Percentiles rank a stretch among this genome's conserved stretches.
Evolutionary conservation across 129 eudicot species (phyloP).

Genomic region (Escallonia rubra): DNA sequence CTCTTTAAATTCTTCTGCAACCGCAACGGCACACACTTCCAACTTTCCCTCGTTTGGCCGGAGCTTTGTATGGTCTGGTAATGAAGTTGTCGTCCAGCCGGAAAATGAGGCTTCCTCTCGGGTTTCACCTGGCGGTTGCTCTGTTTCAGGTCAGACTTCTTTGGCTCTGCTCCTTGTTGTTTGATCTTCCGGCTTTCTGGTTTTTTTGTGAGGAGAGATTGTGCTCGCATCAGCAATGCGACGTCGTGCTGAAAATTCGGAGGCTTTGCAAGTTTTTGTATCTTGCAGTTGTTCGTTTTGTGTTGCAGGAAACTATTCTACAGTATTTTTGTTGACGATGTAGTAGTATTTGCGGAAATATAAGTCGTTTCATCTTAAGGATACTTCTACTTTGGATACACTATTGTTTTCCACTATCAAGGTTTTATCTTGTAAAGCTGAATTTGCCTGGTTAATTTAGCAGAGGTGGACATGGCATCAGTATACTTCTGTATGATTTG

Average conservation of each 20-base stretch:
- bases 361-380: no score
- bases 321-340: no score
- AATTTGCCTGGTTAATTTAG: no score
- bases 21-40: neutral
- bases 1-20: neutral
- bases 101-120: constrained; percentile 18
- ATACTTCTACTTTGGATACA: no score
- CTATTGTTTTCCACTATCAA: no score
- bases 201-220: neutral
- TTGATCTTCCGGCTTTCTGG: neutral
- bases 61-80: constrained; percentile 5
- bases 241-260: neutral
- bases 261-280: no score
- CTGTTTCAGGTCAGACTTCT: constrained; percentile 28
- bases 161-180: neutral
- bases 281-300: no score
- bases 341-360: no score
- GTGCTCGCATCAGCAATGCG: neutral
- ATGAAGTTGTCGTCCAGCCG: constrained; percentile 2
- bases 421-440: no score
- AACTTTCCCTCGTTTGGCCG: constrained; percentile 14
- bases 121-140: constrained; percentile 10
- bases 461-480: no score
- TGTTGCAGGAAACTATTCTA: no score
- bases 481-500: no score